Base-by-base conservation (phyloP, 495 filamentous ascomycete genomes). In the Xylona heveae region DNA sequence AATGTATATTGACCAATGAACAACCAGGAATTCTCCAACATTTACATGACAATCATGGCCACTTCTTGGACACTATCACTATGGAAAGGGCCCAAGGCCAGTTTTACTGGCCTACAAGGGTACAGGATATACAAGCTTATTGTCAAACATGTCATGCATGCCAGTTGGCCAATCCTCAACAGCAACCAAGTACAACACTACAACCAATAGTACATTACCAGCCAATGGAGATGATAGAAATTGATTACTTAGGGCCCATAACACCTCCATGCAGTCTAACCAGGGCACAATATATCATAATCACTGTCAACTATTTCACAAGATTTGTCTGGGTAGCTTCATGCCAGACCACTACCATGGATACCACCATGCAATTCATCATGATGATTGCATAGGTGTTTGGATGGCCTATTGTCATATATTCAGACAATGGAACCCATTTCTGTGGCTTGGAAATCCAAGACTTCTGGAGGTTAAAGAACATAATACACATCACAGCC, bases 351-450 rank as follows among this genome's bases (percentile, higher is more conserved):
- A n/a, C n/a, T n/a, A n/a, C n/a, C n/a, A n/a, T n/a, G n/a, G n/a
- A n/a, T n/a, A n/a, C n/a, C n/a, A n/a, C n/a, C n/a, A n/a, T n/a
- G n/a, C n/a, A n/a, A n/a, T n/a, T n/a, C n/a, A n/a, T n/a, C n/a
- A n/a, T n/a, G n/a, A n/a, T n/a, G n/a, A n/a, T n/a, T n/a, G n/a
- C n/a, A n/a, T n/a, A n/a, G n/a, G n/a, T n/a, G n/a, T 33, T 33
- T n/a, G 15, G 21, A n/a, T 33, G 5, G 7, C 31, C 31, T 4
- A 8, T 7, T 2, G 3, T 14, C n/a, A 2, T 33, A 2, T 33
- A 33, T 33, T 5, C 31, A 31, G 21, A 33, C 7, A 33, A 33
- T 33, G 15, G 31, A 12, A 7, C 15, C 21, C 31, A 33, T 20
- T 33, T 33, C 13, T 6, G 15, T 5, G 17, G 17, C 8, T 2